Base-by-base conservation (phyloP, 2,329 filamentous ascomycete genomes). In the Aspergillus pseudonomiae region DNA sequence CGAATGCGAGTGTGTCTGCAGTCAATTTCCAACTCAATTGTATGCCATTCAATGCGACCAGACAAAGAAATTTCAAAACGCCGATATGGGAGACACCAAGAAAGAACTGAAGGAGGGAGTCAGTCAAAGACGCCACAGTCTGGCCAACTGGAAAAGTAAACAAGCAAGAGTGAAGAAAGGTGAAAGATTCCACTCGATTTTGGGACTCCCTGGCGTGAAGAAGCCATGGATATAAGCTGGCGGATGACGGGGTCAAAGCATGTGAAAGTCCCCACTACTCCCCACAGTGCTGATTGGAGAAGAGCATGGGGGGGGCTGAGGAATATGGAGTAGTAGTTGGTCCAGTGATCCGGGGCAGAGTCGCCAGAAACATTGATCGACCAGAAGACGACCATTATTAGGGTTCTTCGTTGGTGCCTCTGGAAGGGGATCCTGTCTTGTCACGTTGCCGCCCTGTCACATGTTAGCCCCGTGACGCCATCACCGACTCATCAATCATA, bases 191-290 rank as follows among this genome's bases (percentile, higher is more conserved):
- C 26, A 21, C 9, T 54, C 28, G 14, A 21, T 9, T 11, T 16
- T 4, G 14, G 14, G 52, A 36, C 14, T 12, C n/a, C n/a, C 32
- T 32, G 30, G 52, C n/a, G n/a, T 39, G 52, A 36, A 55, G 30
- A 30, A 59, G 28, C 59, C 61, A 65, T 54, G 59, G 64, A 65
- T 63, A 57, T 41, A 41, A 58, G 63, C 63, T 53, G 60, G 48
- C 24, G 26, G 48, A 53, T 16, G 57, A 57, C 60, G 39, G 34
- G 39, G 56, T 52, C 36, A 65, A 65, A 60, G 67, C 71, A 73
- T 73, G 71, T 71, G 65, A 72, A 65, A 67, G 63, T 60, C 63
- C 59, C 63, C 64, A 65, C 65, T 41, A 59, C n/a, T 24, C 26
- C 16, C 21, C 28, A 39, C 6, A 41, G 41, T 24, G 41, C 57